Percentiles rank a stretch among this genome's conserved stretches.
These are phyloP conservation scores for Verticillium tricorpus DNA, from an alignment of 2,329 filamentous ascomycete species.

Conservation along the genomic window DNA sequence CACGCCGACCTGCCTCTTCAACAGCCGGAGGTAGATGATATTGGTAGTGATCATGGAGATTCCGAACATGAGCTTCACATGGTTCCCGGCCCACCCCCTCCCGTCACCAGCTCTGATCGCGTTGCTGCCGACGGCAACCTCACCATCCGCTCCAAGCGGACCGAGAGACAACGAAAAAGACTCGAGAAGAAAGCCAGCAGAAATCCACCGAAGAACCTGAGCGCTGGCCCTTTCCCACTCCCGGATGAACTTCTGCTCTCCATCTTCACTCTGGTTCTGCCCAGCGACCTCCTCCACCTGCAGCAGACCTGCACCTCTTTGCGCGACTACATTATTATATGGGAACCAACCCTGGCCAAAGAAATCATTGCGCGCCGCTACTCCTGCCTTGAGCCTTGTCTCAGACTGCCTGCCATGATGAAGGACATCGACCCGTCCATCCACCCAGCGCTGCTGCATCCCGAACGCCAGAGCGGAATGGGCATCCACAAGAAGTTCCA, in stretches of 20 bases:
- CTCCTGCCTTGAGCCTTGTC: conserved; percentile 42
- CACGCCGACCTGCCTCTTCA: background rate
- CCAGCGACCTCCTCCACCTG: conserved; percentile 46
- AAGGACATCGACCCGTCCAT: conserved; percentile 28
- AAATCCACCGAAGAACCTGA: conserved; percentile 7
- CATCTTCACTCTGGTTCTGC: conserved; percentile 39
- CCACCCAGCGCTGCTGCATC: conserved; percentile 32
- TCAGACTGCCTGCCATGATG: conserved; percentile 44
- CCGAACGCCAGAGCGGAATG: conserved; percentile 31
- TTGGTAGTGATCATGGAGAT: background rate
- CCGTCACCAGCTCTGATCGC: conserved; percentile 7
- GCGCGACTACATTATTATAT: conserved; percentile 34
- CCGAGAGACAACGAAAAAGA: conserved; percentile 9
- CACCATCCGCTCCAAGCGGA: conserved; percentile 11
- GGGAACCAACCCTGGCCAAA: conserved; percentile 38
- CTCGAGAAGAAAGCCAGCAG: conserved; percentile 7
- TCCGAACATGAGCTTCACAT: background rate
- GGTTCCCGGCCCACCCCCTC: conserved; percentile 2
- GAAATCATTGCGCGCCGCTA: conserved; percentile 44
- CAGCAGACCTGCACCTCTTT: conserved; percentile 36
- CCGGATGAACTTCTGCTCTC: conserved; percentile 48
- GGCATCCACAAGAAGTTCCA: conserved; percentile 46
- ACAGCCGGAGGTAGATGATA: background rate
- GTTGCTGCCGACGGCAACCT: conserved; percentile 6
- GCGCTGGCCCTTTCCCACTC: conserved; percentile 36